Base-by-base conservation (phyloP, 2,329 filamentous ascomycete genomes). In the Bipolaris victoriae region DNA sequence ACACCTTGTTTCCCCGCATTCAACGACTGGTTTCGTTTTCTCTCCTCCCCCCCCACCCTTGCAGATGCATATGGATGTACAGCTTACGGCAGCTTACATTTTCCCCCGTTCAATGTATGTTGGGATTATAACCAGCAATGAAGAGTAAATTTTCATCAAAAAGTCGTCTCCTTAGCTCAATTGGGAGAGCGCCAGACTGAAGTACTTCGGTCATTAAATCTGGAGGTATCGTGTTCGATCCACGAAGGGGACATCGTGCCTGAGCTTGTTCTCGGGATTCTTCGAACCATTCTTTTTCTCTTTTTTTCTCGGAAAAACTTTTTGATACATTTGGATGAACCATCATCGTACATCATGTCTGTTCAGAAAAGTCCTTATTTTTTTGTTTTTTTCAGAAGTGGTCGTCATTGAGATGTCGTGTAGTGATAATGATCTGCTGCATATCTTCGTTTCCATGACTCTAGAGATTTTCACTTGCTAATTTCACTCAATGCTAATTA, bases 181-280 rank as follows among this genome's bases (percentile, higher is more conserved):
- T 67, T 69, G 66, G 66, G 66, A 69, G 66, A 69, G 66, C 66
- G 66, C 66, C 66, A 69, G 66, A 69, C 66, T 69, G 66, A 69
- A 69, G 66, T 66, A 20, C 55, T 66, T 66, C 65, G 60, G 66
- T 69, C 66, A 66, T 51, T 65, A 66, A 65, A 69, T 69, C 66
- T 68, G 66, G 66, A 67, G 66, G 66, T 68, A 67, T 66, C 64
- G 66, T 64, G 66, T 68, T 68, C 66, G 66, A 69, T 69, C 66
- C 66, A 65, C 66, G 64, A 66, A 67, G 66, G 65, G 65, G 66
- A 67, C 66, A 68, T 52, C 61, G 52, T 62, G 60, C 61, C 40
- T 58, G 51, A 36, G 57, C 41, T 52, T 46, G 43, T 20, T 20
- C 57, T 46, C 45, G 43, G 54, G 62, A 50, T 48, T 24, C 39